Base-by-base conservation (phyloP, 805 yeast species). In the Cyberlindnera euphorbiae region DNA sequence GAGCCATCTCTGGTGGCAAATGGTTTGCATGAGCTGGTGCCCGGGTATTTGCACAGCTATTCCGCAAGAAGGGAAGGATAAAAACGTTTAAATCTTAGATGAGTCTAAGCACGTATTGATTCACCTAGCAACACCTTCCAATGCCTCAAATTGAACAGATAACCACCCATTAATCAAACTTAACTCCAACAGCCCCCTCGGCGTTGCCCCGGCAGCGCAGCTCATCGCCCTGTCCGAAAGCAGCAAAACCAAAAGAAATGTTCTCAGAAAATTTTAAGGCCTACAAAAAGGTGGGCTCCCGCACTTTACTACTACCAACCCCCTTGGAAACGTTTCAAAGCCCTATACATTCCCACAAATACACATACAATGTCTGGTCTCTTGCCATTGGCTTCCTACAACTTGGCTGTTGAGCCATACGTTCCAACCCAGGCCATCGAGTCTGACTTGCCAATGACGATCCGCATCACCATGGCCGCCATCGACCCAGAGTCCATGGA, bases 381-480 rank as follows among this genome's bases (percentile, higher is more conserved):
- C 62, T 63, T 84, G 47, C 97, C 97, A 45, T 68, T 89, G 61
- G 82, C 95, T 47, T 79, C 96, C 14, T 89, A 79, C 70, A 82
- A 82, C 69, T 71, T 87, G 63, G 87, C 84, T 52, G 73, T 90
- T 47, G 71, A 74, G 62, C 98, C 98, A 52, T 93, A 82, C 59
- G 69, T 76, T 51, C 95, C 96, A 50, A 79, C 79, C 28, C 88
- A 88, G 34, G 95, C 96, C 42, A 77, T 85, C 57, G 85, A 82
- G 46, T 82, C 78, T 42, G 94, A 83, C 42, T 79, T 79, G 61
- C 96, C 97, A 34, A 83, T 85, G 49, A 82, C 97, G 44, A 78
- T 90, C 50, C 84, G 95, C 65, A 62, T 90, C 55, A 89, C 97
- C 36, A 74, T 90, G 75, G 98, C 96, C 46, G 95, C 98, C 42